Evolutionary conservation across 2,329 filamentous ascomycete species (phyloP).

Genomic region (Cladosporium sp.): DNA sequence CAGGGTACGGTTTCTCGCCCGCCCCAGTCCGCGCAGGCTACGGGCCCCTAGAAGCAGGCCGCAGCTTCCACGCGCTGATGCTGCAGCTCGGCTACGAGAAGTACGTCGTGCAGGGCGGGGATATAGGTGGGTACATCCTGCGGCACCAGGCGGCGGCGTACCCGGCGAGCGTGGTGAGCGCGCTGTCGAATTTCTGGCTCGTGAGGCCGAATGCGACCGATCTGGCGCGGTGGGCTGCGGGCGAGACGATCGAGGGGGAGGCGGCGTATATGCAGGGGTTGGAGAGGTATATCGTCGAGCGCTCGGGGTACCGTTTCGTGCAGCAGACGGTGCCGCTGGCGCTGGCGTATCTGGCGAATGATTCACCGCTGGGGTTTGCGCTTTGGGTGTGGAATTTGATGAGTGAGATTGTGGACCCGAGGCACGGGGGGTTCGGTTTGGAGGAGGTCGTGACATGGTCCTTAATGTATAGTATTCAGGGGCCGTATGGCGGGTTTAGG

Average conservation of each 20-base stretch:
- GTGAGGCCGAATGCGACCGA: neutral
- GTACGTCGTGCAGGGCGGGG: slow-evolving; percentile 54
- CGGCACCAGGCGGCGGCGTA: neutral
- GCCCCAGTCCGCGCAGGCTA: slow-evolving; percentile 50
- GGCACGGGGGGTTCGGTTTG: neutral
- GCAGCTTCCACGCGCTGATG: slow-evolving; percentile 59
- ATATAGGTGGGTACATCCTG: slow-evolving; percentile 31
- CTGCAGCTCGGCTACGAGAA: slow-evolving; percentile 56
- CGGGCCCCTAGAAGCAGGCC: slow-evolving; percentile 52
- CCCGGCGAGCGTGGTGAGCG: neutral
- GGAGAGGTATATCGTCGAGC: neutral
- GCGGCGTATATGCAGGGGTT: neutral
- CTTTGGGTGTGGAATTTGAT: slow-evolving; percentile 64
- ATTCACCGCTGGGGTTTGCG: slow-evolving; percentile 62
- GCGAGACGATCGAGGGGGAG: neutral
- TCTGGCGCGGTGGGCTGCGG: neutral
- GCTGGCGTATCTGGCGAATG: slow-evolving; percentile 58
- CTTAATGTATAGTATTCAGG: slow-evolving; percentile 12
- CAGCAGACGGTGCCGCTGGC: slow-evolving; percentile 50
- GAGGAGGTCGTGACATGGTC: slow-evolving; percentile 6
- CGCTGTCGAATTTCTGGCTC: slow-evolving; percentile 2
- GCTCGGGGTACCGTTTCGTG: neutral
- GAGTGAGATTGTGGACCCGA: neutral
- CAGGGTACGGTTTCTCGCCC: slow-evolving; percentile 46
- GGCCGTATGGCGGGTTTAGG: slow-evolving; percentile 52